phyloP scores from a whole-genome alignment of 1,139 yeast genomes.

The Pichia sp. region DNA sequence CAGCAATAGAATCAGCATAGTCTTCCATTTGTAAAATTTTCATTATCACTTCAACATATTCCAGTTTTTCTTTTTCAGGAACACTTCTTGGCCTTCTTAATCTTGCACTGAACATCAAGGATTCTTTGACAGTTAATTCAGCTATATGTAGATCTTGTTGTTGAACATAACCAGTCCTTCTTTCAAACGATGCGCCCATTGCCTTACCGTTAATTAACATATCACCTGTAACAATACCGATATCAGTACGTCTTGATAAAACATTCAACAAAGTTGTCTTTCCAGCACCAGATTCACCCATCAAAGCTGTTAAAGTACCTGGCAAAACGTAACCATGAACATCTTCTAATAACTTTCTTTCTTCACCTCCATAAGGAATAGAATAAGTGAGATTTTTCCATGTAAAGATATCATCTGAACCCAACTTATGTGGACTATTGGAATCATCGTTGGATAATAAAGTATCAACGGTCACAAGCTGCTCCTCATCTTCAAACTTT shows the following conservation, averaged over 20 bases:
- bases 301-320: constrained; percentile 50
- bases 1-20: constrained; percentile 52
- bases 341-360: constrained; percentile 39
- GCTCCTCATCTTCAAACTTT: constrained; percentile 22
- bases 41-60: constrained; percentile 44
- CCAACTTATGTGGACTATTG: constrained; percentile 18
- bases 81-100: constrained; percentile 42
- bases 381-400: constrained; percentile 38
- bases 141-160: constrained; percentile 51
- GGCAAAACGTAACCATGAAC: constrained; percentile 52
- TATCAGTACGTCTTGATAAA: constrained; percentile 45
- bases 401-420: constrained; percentile 33
- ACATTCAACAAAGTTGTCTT: constrained; percentile 56
- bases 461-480: constrained; percentile 38
- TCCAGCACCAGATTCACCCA: constrained; percentile 72
- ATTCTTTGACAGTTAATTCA: constrained; percentile 45
- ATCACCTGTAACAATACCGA: constrained; percentile 47
- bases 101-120: constrained; percentile 46
- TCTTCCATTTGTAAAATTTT: constrained; percentile 42
- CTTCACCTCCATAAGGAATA: constrained; percentile 36
- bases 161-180: constrained; percentile 52
- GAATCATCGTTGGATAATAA: constrained; percentile 4
- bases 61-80: constrained; percentile 39
- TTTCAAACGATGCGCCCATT: constrained; percentile 37
- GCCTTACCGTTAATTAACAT: constrained; percentile 45